phyloP scores from a whole-genome alignment of 495 filamentous ascomycete species.

The Penicillium lividum region DNA sequence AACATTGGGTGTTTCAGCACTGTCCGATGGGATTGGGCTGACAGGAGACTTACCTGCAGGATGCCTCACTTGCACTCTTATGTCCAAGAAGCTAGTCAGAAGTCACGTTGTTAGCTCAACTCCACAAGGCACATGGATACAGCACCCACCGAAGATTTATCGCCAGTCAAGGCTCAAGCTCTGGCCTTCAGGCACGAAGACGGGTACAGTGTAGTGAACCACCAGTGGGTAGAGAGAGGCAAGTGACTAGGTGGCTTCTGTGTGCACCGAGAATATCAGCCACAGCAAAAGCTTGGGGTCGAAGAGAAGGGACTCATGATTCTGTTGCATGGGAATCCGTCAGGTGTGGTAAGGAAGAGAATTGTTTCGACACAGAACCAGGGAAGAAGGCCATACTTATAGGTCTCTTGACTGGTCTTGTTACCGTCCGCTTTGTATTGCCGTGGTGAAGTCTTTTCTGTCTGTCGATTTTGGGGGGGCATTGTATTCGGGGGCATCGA shows the following conservation, averaged over 20 bases:
- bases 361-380: no score
- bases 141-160: slow-evolving; percentile 1
- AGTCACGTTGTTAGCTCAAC: not conserved
- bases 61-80: not conserved
- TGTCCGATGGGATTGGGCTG: not conserved
- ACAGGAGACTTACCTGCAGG: not conserved
- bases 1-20: slow-evolving; percentile 6
- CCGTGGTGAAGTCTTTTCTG: no score
- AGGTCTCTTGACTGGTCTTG: no score
- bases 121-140: slow-evolving; percentile 1
- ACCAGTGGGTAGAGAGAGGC: not conserved
- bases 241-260: not conserved
- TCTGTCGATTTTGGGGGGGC: no score
- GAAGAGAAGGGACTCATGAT: no score
- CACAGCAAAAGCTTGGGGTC: no score
- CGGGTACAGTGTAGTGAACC: not conserved
- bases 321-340: no score
- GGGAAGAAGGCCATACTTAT: no score
- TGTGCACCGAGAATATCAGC: not conserved
- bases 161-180: slow-evolving; percentile 2
- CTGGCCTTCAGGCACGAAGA: not conserved
- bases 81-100: slow-evolving; percentile 4
- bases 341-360: no score
- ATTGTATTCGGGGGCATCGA: no score
- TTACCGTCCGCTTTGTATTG: no score